Evolutionary conservation across 75 land plant genomes (phyloP), one percentile per base, ranked within the genome.

Genomic region (Ceratopteris richardii): DNA sequence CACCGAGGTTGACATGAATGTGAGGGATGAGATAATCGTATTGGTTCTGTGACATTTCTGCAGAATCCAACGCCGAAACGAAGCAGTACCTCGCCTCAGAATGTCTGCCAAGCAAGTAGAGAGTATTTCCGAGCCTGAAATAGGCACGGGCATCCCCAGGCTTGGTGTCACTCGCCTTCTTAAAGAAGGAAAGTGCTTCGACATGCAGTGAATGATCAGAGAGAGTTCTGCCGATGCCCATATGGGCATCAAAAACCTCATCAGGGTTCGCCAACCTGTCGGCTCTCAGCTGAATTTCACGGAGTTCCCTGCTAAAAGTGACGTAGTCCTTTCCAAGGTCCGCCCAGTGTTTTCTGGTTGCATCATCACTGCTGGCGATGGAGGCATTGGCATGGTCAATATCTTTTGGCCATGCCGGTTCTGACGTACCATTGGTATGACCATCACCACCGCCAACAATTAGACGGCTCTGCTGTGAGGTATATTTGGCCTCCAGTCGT

Each of bases 1-100:
- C 78, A 0, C 96, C 98, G 28, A 94, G 78, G 63, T 94, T 94
- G 27, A 94, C 97, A 62, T 94, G 91, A 40, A 94, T 82, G 66
- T 94, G 97, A 2, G 98, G 98, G 31, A 90, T 76, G 43, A 94
- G 68, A 51, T 79, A 58, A 14, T 73, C 58, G 88, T 85, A 90
- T 51, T 77, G 80, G 40, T 72, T 70, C 30, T 81, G 81, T 51
- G 80, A 73, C n/a, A 71, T 58, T 62, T 94, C 86, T 1, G 91
- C 98, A 0, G 88, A 83, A 41, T 90, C 92, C 29, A 79, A 69
- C 17, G 98, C 98, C 60, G 78, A 62, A 50, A 62, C 51, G 55
- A 79, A 90, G 46, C 81, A 73, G 61, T 72, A 85, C 60, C 85
- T 77, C 0, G 98, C 91, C 59, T 83, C 86, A 10, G 46, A 60